These are phyloP conservation scores for Baeospora myosura DNA, from an alignment of 1,284 basidiomycete species.

Conservation along the genomic window DNA sequence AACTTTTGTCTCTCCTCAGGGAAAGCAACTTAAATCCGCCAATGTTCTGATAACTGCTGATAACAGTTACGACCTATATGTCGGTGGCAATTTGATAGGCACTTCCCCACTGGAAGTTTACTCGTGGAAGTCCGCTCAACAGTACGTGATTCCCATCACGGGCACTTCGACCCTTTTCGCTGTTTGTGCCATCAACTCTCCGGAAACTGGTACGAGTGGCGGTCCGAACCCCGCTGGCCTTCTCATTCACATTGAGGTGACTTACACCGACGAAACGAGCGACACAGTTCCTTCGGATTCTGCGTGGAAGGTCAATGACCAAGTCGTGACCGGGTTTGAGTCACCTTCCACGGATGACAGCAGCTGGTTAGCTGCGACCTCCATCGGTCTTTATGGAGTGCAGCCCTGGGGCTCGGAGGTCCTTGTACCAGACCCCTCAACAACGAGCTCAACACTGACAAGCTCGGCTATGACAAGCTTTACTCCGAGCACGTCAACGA, in stretches of 20 bases:
- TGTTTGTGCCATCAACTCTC: background rate
- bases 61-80: conserved; percentile 2
- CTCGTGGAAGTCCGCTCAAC: background rate
- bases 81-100: conserved; percentile 2
- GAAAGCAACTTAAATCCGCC: background rate
- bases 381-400: conserved; percentile 18
- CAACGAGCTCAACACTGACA: conserved; percentile 17
- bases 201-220: background rate
- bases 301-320: conserved; percentile 13
- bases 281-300: conserved; percentile 13
- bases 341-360: conserved; percentile 14
- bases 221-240: conserved; percentile 20
- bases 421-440: no score
- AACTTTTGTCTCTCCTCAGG: background rate
- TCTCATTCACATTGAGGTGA: conserved; percentile 15
- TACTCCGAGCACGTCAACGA: no score
- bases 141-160: background rate
- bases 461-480: no score
- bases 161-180: background rate
- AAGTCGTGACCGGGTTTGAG: conserved; percentile 13
- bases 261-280: conserved; percentile 13
- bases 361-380: conserved; percentile 16
- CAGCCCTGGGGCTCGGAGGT: no score
- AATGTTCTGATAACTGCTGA: conserved; percentile 4
- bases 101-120: background rate